Evolutionary conservation across 768 basidiomycete species (phyloP), one percentile per base, ranked within the genome.

Genomic region (Strobilomyces confusus): DNA sequence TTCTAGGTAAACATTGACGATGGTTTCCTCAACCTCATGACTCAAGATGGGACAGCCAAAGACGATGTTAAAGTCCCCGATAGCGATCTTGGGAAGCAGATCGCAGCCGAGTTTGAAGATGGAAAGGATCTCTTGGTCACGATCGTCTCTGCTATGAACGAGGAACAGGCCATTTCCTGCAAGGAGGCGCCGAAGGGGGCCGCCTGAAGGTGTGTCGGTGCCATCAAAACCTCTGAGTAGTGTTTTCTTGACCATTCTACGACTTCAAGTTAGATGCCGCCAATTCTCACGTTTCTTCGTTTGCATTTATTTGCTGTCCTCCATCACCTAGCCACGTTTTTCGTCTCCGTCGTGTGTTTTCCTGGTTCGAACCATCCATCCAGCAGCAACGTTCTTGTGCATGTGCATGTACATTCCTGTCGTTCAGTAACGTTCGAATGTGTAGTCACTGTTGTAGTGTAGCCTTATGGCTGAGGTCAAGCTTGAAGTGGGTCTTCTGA

Each of bases 31-130:
- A 97, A 93, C 83, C 82, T 99, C 65, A 89, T 99, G 89, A 80
- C 76, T 62, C 42, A 65, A 63, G 94, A 95, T 45, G 93, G 93
- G 51, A 62, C 62, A 60, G 4, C 87, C 65, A 98, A 97, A 77
- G 92, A 98, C 68, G 95, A 99, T 75, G 91, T 99, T 73, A 87
- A 84, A 69, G 73, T 98, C 58, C 97, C 95, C 29, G 95, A 98
- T 57, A 74, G 81, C 51, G 85, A 90, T 6, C 59, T 98, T 44
- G 97, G 97, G 58, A 72, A 74, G 51, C 70, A 86, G 48, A 93
- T 98, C 61, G 54, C 76, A 64, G 26, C 44, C 5, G 84, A 64
- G 23, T 98, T 97, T 66, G 90, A 97, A 0, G 84, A 77, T 0
- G 92, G 89, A 72, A 92, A 92, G 74, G 93, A 95, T 55, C 77